A percentile compares a stretch with the other conserved stretches of the same genome.
phyloP scores from a whole-genome alignment of 441 rosid species.

The Daphne laureola region DNA sequence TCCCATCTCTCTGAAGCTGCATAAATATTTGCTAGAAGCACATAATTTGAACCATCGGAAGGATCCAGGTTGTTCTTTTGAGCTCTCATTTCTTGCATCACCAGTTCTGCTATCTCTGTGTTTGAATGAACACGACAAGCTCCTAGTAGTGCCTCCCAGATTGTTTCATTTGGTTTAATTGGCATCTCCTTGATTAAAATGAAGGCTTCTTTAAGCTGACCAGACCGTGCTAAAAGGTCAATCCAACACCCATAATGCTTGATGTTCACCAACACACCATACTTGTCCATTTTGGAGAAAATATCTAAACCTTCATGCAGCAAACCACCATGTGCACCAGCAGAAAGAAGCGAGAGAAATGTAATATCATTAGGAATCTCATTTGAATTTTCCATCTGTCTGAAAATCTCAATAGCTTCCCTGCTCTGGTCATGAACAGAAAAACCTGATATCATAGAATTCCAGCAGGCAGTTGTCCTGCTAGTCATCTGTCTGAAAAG shows the following conservation, averaged over 20 bases:
- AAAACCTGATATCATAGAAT: conserved; percentile 70
- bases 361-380: conserved; percentile 27
- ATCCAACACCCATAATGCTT: conserved; percentile 38
- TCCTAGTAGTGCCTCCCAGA: conserved; percentile 38
- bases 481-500: conserved; percentile 29
- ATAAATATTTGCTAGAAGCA: conserved; percentile 32
- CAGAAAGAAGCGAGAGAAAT: conserved; percentile 27
- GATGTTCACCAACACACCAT: conserved; percentile 16
- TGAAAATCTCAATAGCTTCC: conserved; percentile 51
- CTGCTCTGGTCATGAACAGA: conserved; percentile 57
- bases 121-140: conserved; percentile 29
- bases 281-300: conserved; percentile 29
- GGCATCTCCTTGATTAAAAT: conserved; percentile 28
- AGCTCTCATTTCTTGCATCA: conserved; percentile 20
- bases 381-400: conserved; percentile 28
- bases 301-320: conserved; percentile 31
- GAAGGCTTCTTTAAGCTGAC: conserved; percentile 31
- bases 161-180: conserved; percentile 26
- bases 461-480: conserved; percentile 47
- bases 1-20: conserved; percentile 36
- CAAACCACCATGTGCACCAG: conserved; percentile 35
- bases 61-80: conserved; percentile 9
- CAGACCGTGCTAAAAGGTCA: conserved; percentile 33
- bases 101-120: conserved; percentile 24
- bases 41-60: conserved; percentile 20